Conservation (phyloP, 345 rosid genomes). For the Camelina sativa region DNA sequence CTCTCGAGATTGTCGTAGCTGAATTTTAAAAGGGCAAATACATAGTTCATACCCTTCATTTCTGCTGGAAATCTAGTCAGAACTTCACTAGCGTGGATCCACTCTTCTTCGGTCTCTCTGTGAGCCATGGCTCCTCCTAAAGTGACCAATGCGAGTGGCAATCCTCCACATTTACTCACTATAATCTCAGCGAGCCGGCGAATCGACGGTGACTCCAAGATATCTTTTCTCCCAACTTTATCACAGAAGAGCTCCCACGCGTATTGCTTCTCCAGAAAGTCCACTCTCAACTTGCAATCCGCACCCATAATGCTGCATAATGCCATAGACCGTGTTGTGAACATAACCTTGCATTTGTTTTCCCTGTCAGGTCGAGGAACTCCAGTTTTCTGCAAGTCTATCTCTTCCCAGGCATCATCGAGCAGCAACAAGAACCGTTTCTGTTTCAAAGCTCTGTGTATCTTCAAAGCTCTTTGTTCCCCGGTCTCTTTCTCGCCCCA, state of each 20-base stretch:
- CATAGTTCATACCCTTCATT: slow-evolving; percentile 53
- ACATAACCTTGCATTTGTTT: slow-evolving; percentile 46
- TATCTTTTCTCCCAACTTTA: slow-evolving; percentile 36
- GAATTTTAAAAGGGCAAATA: slow-evolving; percentile 48
- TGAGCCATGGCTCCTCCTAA: slow-evolving; percentile 56
- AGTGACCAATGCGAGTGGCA: slow-evolving; percentile 57
- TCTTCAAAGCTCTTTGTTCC: slow-evolving; percentile 44
- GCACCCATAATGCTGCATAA: slow-evolving; percentile 42
- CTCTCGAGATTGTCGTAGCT: slow-evolving; percentile 55
- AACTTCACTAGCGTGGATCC: slow-evolving; percentile 51
- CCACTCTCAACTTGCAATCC: slow-evolving; percentile 38
- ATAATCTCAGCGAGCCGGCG: slow-evolving; percentile 44
- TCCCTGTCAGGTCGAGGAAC: slow-evolving; percentile 48
- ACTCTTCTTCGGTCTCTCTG: slow-evolving; percentile 53
- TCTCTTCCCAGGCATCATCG: slow-evolving; percentile 56
- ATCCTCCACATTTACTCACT: slow-evolving; percentile 55
- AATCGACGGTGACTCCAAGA: slow-evolving; percentile 39
- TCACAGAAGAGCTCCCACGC: slow-evolving; percentile 44
- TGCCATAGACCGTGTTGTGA: slow-evolving; percentile 44
- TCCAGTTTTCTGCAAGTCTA: slow-evolving; percentile 48
- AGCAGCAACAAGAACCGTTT: slow-evolving; percentile 46
- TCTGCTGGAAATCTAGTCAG: slow-evolving; percentile 46
- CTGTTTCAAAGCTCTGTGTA: slow-evolving; percentile 38
- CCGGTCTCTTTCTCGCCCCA: slow-evolving; percentile 48
- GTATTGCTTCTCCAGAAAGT: slow-evolving; percentile 29